phyloP scores from a whole-genome alignment of 2,329 filamentous ascomycete species.

The Botrytis sinoallii region DNA sequence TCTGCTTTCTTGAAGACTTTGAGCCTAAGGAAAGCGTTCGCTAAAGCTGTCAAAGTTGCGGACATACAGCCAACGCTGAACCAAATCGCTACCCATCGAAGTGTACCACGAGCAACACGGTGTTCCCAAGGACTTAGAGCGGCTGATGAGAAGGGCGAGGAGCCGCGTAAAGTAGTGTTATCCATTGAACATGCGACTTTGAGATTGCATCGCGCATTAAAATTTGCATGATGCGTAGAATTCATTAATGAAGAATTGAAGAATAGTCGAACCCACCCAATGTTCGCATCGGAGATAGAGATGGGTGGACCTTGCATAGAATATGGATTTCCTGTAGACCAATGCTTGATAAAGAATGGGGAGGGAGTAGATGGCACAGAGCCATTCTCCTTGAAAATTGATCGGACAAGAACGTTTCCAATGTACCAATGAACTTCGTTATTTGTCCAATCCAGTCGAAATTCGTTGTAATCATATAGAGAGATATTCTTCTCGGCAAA shows the following conservation, averaged over 20 bases:
- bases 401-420: slow-evolving; percentile 39
- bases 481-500: slow-evolving; percentile 13
- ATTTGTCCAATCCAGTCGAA: slow-evolving; percentile 47
- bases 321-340: slow-evolving; percentile 46
- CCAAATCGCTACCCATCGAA: slow-evolving; percentile 20
- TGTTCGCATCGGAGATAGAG: slow-evolving; percentile 41
- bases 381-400: slow-evolving; percentile 34
- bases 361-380: slow-evolving; percentile 43
- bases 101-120: slow-evolving; percentile 9
- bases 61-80: slow-evolving; percentile 10
- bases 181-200: slow-evolving; percentile 38
- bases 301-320: slow-evolving; percentile 46
- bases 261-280: slow-evolving; percentile 48
- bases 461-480: slow-evolving; percentile 42
- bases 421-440: slow-evolving; percentile 45
- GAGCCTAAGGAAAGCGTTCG: slow-evolving; percentile 15
- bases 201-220: slow-evolving; percentile 36
- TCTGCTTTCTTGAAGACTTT: slow-evolving; percentile 13
- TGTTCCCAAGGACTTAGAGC: slow-evolving; percentile 14
- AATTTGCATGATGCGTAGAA: slow-evolving; percentile 30
- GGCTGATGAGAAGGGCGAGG: neutral
- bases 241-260: slow-evolving; percentile 48
- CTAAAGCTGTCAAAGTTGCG: neutral
- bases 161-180: slow-evolving; percentile 22
- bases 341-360: slow-evolving; percentile 46